Conservation (phyloP, 129 eudicot genomes). For the Calendula officinalis region DNA sequence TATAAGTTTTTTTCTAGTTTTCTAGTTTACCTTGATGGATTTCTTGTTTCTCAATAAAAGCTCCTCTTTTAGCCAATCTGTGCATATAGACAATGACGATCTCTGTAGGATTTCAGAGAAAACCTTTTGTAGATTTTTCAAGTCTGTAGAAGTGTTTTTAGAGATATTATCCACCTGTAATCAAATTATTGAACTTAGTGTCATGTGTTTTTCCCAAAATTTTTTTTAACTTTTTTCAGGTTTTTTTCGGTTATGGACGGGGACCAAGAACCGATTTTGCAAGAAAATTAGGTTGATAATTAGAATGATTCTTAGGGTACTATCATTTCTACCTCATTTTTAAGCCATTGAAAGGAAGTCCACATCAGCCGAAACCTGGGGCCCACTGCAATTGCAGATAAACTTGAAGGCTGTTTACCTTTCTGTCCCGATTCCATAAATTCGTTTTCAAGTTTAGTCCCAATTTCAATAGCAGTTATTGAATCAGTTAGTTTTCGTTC, state of each 20-base stretch:
- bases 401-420: constrained; percentile 57
- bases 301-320: too few species aligned
- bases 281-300: too few species aligned
- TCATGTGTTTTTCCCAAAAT: too few species aligned
- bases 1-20: background rate
- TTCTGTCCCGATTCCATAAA: constrained; percentile 29
- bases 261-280: too few species aligned
- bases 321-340: constrained; percentile 84
- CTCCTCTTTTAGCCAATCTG: constrained; percentile 78
- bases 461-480: constrained; percentile 47
- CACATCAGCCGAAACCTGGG: constrained; percentile 78
- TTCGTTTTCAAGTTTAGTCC: constrained; percentile 31
- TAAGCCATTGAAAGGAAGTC: constrained; percentile 75
- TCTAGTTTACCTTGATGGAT: constrained; percentile 55
- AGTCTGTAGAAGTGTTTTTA: constrained; percentile 33
- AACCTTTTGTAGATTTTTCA: constrained; percentile 39
- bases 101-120: constrained; percentile 54
- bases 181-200: constrained; percentile 14
- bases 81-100: constrained; percentile 59
- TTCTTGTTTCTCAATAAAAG: constrained; percentile 43
- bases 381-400: constrained; percentile 74
- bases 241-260: too few species aligned
- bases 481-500: constrained; percentile 59
- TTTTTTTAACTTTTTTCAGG: too few species aligned
- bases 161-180: constrained; percentile 61